Percentiles rank a stretch among this genome's conserved stretches.
phyloP scores from a whole-genome alignment of 2,329 filamentous ascomycete species.

The Fusarium drepaniforme region DNA sequence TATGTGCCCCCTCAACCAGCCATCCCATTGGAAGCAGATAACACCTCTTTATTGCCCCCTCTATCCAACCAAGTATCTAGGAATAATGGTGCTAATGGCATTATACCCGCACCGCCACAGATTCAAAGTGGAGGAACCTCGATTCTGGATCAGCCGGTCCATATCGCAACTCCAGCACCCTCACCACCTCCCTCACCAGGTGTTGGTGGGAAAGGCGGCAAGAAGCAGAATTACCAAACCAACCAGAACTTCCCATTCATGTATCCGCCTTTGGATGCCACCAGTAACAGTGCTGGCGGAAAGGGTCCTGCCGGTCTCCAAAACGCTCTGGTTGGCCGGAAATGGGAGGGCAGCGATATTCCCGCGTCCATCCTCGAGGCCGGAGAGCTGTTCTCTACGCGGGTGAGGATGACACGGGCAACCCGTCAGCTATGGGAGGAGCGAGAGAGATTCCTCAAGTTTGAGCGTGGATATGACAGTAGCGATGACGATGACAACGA shows the following conservation, averaged over 20 bases:
- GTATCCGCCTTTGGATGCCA: slow-evolving; percentile 91
- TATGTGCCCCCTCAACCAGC: slow-evolving; percentile 90
- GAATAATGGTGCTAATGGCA: slow-evolving; percentile 70
- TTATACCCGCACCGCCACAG: slow-evolving; percentile 68
- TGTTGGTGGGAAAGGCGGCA: slow-evolving; percentile 90
- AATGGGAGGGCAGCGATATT: slow-evolving; percentile 94
- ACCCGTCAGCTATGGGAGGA: slow-evolving; percentile 97
- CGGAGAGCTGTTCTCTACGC: slow-evolving; percentile 88
- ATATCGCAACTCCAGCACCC: slow-evolving; percentile 97
- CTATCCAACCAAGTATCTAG: slow-evolving; percentile 80
- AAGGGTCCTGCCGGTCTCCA: slow-evolving; percentile 87
- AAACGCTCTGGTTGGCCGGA: slow-evolving; percentile 82
- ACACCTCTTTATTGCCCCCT: slow-evolving; percentile 90
- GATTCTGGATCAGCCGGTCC: slow-evolving; percentile 94
- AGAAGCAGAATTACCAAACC: slow-evolving; percentile 99
- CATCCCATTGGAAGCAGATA: slow-evolving; percentile 89
- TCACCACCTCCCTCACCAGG: slow-evolving; percentile 93
- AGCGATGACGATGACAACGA: slow-evolving; percentile 57
- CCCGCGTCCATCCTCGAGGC: slow-evolving; percentile 96
- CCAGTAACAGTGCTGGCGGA: slow-evolving; percentile 89
- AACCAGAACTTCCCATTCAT: slow-evolving; percentile 99
- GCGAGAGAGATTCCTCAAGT: slow-evolving; percentile 90
- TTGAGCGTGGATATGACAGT: slow-evolving; percentile 88
- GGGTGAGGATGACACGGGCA: slow-evolving; percentile 91
- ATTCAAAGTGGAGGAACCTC: slow-evolving; percentile 73